Base-by-base conservation (phyloP, 2,329 filamentous ascomycete species). In the Calcarisporium arbuscula region DNA sequence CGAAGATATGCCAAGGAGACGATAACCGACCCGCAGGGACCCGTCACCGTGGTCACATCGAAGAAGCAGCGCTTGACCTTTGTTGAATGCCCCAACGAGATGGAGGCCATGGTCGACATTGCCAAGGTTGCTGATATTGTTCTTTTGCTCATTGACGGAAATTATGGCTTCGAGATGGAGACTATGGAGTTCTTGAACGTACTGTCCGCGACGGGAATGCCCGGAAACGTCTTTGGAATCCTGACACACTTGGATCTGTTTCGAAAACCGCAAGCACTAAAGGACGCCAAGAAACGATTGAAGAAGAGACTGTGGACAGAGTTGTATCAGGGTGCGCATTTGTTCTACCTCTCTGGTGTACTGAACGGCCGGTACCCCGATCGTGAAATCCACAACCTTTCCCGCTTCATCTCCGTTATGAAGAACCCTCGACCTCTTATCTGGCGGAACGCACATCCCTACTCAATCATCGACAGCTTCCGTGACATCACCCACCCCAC, bases 131-230 rank as follows among this genome's bases (percentile, higher is more conserved):
- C 94, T 14, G 92, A 98, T 58, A 95, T 98, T 51, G 86, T 96
- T 6, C 72, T 98, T 32, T 74, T 98, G 37, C 92, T 98, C 85
- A 98, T 98, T 49, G 92, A 98, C 56, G 94, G 92, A 36, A 96
- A 96, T 63, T 98, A 85, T 53, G 94, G 92, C 11, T 98, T 98
- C 55, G 92, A 98, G 64, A 98, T 98, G 92, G 92, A 98, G 71
- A 98, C 92, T 0, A 98, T 98, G 92, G 92, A 98, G 62, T 98
- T 98, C 42, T 67, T 98, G 53, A 96, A 95, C 50, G 81, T 95
- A 14, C 69, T 98, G 32, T 83, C 85, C n/a, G 79, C 87, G 3
- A 94, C 85, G 19, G 92, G 92, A 59, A 96, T 98, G 90, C 92
- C 94, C 1, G 90, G 92, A 45, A 98, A 98, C 51, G 89, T 98